A percentile compares a stretch with the other conserved stretches of the same genome.
Conservation (phyloP, 805 yeast genomes). For the Saccharomyces eubayanus region DNA sequence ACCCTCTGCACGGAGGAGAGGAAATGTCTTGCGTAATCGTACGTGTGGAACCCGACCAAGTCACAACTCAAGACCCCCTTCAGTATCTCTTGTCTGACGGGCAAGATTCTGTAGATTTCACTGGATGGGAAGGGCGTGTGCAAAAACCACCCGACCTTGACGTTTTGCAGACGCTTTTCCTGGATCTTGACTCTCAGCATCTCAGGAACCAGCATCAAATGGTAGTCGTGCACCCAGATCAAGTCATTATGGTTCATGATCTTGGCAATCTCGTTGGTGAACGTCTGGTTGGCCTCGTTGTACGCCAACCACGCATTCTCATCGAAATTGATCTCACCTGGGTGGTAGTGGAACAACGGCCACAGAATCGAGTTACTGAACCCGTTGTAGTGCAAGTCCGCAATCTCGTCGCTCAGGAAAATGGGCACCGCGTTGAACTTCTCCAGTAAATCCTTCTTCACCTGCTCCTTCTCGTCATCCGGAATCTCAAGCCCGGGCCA, state of each 20-base stretch:
- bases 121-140: conserved; percentile 98
- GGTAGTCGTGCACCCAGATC: conserved; percentile 98
- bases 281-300: conserved; percentile 79
- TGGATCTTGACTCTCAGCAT: conserved; percentile 61
- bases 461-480: conserved; percentile 58
- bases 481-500: conserved; percentile 96
- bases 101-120: conserved; percentile 90
- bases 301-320: conserved; percentile 98
- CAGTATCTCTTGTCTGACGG: conserved; percentile 87
- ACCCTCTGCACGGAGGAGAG: conserved; percentile 81
- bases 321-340: conserved; percentile 97
- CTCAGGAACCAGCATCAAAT: conserved; percentile 88
- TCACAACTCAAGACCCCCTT: conserved; percentile 91
- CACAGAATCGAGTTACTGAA: conserved; percentile 89
- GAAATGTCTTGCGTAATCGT: conserved; percentile 95
- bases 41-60: conserved; percentile 96
- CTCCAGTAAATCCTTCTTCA: conserved; percentile 58
- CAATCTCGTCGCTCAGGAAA: conserved; percentile 77
- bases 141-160: conserved; percentile 83
- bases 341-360: conserved; percentile 98
- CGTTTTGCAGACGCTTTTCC: conserved; percentile 39
- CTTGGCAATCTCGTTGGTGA: conserved; percentile 65
- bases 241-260: conserved; percentile 74
- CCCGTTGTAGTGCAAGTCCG: conserved; percentile 94
- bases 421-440: conserved; percentile 88